Evolutionary conservation across 108 stramenopile genomes (phyloP).

Genomic region (Fragilariopsis cylindrus): DNA sequence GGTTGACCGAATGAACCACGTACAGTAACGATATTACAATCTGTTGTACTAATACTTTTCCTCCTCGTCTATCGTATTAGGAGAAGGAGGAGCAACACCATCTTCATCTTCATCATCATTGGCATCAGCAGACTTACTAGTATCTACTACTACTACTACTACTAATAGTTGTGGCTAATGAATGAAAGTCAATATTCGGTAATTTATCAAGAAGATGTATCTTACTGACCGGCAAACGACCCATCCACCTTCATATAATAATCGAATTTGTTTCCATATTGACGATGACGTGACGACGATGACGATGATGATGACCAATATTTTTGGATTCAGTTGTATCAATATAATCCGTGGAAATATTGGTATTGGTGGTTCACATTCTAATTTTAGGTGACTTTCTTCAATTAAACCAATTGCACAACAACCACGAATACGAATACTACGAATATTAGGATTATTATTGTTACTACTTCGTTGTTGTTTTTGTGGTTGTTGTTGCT

Average conservation of each 20-base stretch:
- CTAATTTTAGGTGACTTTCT: slow-evolving; percentile 55
- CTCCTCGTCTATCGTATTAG: not conserved
- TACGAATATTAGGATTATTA: not conserved
- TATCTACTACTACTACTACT: too few relatives aligned
- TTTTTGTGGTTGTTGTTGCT: slow-evolving; percentile 10
- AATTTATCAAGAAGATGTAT: not conserved
- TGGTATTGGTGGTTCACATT: slow-evolving; percentile 70
- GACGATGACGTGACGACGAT: too few relatives aligned
- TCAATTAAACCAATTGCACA: slow-evolving; percentile 78
- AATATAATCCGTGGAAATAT: slow-evolving; percentile 80
- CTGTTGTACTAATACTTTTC: slow-evolving; percentile 6
- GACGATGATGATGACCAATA: slow-evolving; percentile 50
- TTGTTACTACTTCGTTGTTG: not conserved
- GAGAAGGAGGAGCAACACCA: not conserved
- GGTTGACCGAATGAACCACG: slow-evolving; percentile 71
- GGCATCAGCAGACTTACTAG: not conserved
- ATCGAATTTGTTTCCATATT: slow-evolving; percentile 17
- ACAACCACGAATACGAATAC: slow-evolving; percentile 17
- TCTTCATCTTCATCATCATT: slow-evolving; percentile 2
- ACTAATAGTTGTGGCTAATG: too few relatives aligned
- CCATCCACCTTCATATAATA: slow-evolving; percentile 37
- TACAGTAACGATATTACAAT: slow-evolving; percentile 55
- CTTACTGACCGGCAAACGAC: slow-evolving; percentile 21
- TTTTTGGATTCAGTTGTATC: slow-evolving; percentile 51
- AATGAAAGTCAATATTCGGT: not conserved